These are phyloP conservation scores for Fusarium sp. DNA, from an alignment of 2,329 filamentous ascomycete species.

Conservation along the genomic window DNA sequence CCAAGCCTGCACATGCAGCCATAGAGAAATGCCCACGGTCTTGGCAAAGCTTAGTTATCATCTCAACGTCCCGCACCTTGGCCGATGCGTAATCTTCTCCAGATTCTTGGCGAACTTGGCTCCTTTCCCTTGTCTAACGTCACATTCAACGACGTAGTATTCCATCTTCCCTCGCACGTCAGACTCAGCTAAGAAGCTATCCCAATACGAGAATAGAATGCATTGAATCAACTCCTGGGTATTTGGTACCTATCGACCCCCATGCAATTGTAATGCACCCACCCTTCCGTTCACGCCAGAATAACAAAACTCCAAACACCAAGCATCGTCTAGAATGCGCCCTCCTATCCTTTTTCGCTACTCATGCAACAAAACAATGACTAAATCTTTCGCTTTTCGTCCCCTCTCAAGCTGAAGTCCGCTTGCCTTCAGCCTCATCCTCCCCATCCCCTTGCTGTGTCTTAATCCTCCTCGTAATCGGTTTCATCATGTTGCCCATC, in stretches of 20 bases:
- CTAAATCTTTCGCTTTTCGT: conserved; percentile 30
- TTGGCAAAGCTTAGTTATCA: conserved; percentile 50
- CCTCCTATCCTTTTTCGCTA: conserved; percentile 12
- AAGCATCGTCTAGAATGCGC: conserved; percentile 25
- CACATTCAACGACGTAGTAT: not conserved
- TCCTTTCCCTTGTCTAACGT: not conserved
- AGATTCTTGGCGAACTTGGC: conserved; percentile 34
- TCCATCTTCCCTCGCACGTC: not conserved
- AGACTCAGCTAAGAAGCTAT: not conserved
- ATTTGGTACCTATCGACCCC: conserved; percentile 41
- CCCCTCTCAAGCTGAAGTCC: conserved; percentile 1
- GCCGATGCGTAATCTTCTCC: conserved; percentile 37
- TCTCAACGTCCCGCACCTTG: conserved; percentile 25
- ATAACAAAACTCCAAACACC: conserved; percentile 34
- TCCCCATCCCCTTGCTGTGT: not conserved
- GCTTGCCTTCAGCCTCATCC: not conserved
- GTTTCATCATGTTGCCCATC: conserved; percentile 48
- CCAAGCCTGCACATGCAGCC: conserved; percentile 39
- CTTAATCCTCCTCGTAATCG: conserved; percentile 42
- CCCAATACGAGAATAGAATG: not conserved
- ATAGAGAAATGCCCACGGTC: conserved; percentile 29
- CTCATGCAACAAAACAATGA: conserved; percentile 33
- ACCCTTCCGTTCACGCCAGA: conserved; percentile 24
- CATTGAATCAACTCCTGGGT: conserved; percentile 41
- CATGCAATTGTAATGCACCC: conserved; percentile 25